phyloP scores from a whole-genome alignment of 768 basidiomycete genomes.

The Suillus fuscotomentosus region DNA sequence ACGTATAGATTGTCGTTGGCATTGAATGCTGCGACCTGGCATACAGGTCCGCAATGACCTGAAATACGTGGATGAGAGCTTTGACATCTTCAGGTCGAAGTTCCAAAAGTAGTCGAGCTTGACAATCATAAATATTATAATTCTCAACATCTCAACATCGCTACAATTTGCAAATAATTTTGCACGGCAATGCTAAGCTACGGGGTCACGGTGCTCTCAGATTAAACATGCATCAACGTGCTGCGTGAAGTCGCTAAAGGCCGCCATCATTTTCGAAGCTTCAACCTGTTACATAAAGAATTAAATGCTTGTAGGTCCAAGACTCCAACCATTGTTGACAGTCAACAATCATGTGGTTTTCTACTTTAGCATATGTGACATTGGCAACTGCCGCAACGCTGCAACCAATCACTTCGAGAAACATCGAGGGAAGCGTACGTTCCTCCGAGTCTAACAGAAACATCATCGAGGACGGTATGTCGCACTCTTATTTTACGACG shows the following conservation, averaged over 20 bases:
- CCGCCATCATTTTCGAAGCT: neutral
- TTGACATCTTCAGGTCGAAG: constrained; percentile 1
- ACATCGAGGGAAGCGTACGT: neutral
- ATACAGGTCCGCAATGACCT: neutral
- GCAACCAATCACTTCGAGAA: neutral
- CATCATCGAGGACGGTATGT: neutral
- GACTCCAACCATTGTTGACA: neutral
- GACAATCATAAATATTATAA: neutral
- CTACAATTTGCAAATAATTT: neutral
- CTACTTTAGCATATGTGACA: neutral
- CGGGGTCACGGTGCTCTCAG: too few species aligned
- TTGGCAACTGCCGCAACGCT: neutral
- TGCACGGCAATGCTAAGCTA: too few species aligned
- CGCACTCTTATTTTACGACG: neutral
- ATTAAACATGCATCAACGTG: too few species aligned
- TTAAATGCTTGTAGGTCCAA: neutral
- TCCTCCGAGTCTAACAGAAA: neutral
- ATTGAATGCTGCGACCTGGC: neutral
- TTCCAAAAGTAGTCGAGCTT: neutral
- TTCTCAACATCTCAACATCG: neutral
- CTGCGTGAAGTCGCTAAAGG: neutral
- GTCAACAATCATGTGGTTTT: neutral
- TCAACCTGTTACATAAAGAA: neutral
- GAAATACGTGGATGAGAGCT: neutral
- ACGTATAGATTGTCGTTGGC: neutral